These are phyloP conservation scores for Mortierella sp. DNA, from an alignment of 371 early-diverging fungal genomes.

Conservation along the genomic window DNA sequence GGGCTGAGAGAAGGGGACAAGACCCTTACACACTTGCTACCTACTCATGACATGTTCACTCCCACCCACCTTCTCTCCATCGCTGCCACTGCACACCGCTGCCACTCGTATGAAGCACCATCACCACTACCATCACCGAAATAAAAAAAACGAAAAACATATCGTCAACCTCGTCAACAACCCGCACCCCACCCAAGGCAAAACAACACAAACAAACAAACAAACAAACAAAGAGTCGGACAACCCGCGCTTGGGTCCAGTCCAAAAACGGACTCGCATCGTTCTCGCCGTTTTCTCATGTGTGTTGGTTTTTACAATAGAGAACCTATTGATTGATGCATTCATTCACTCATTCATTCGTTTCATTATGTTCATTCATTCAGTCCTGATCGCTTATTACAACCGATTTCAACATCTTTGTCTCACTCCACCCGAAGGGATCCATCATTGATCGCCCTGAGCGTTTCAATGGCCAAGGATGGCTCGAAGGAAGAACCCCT, in stretches of 20 bases:
- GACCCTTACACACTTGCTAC: not conserved
- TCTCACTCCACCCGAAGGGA: not conserved
- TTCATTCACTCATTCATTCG: not conserved
- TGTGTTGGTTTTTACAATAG: slow-evolving; percentile 4
- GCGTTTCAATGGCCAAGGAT: not conserved
- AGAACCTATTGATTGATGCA: not conserved
- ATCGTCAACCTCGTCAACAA: not conserved
- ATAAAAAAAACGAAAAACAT: no score
- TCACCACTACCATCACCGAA: no score
- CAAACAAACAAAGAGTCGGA: not conserved
- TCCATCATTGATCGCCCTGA: not conserved
- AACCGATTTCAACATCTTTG: not conserved
- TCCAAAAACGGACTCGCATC: not conserved
- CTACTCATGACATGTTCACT: not conserved
- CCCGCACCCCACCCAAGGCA: not conserved
- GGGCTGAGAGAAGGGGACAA: not conserved
- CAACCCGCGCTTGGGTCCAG: not conserved
- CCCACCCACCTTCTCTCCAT: not conserved
- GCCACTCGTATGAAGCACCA: no score
- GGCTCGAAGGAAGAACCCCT: no score
- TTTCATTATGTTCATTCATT: not conserved
- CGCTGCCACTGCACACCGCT: not conserved
- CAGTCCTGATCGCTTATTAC: not conserved
- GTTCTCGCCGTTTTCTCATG: slow-evolving; percentile 12
- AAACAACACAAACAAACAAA: not conserved